phyloP scores from a whole-genome alignment of 2,329 filamentous ascomycete species.

The Colletotrichum viniferum region DNA sequence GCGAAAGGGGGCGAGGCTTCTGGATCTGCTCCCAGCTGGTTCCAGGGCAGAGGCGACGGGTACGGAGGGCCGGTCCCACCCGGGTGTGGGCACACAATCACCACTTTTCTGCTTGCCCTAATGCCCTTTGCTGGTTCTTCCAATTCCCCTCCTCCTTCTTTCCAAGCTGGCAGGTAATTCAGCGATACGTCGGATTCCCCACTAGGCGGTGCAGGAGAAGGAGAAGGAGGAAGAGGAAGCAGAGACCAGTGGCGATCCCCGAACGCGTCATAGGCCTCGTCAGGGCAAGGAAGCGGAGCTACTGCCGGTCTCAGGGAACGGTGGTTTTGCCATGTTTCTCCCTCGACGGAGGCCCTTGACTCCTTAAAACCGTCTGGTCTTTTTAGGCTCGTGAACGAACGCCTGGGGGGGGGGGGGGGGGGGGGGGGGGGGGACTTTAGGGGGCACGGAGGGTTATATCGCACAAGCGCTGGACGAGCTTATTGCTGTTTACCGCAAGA shows the following conservation, averaged over 20 bases:
- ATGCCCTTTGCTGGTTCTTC: not conserved
- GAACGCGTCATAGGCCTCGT: constrained; percentile 21
- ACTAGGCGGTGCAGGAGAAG: constrained; percentile 7
- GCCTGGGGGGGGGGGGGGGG: not conserved
- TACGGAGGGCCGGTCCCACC: not conserved
- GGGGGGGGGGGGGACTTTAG: not conserved
- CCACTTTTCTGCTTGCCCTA: not conserved
- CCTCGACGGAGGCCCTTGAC: not conserved
- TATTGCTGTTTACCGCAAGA: not conserved
- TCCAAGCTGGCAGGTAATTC: not conserved
- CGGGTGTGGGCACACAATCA: constrained; percentile 2
- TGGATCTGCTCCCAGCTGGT: not conserved
- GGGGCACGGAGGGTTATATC: not conserved
- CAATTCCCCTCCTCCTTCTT: not conserved
- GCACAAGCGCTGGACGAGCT: not conserved
- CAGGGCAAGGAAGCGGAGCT: not conserved
- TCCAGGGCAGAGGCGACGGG: constrained; percentile 3
- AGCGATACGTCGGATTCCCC: not conserved
- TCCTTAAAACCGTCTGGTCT: not conserved
- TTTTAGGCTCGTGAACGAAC: not conserved
- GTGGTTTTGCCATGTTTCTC: not conserved
- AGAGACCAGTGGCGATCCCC: not conserved
- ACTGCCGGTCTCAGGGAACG: not conserved
- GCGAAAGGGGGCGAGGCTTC: not conserved
- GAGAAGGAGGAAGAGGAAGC: not conserved